Evolutionary conservation across 1,284 basidiomycete genomes (phyloP), one percentile per base, ranked within the genome.

Genomic region (Tilletia walkeri): DNA sequence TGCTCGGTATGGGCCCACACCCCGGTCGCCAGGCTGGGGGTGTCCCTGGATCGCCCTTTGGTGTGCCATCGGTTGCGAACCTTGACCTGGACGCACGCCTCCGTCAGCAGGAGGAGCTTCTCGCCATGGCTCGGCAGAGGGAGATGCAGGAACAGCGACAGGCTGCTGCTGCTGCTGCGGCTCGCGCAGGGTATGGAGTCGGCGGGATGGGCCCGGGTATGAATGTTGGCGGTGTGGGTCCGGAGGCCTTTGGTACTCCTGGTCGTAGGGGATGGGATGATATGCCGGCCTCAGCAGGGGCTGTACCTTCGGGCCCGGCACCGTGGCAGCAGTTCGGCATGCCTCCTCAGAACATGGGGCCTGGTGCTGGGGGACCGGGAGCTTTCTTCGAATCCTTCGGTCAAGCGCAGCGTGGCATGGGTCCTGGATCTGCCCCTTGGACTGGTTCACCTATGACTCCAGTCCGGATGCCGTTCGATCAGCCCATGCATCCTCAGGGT

Each of bases 141-240:
- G 77, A 79, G 65, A 7, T 79, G 66, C 73, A 77, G 41, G 76
- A 79, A 48, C 77, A 78, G 65, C 72, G 73, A 63, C 75, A 75
- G 10, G 73, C 70, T 16, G 69, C 69, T 0, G 69, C 72, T 4
- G 74, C 74, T 18, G 76, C 74, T 10, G 76, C 71, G 36, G 76
- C 73, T 48, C 74, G 59, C 14, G 59, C 59, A 18, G 59, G 59
- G 3, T 63, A 38, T 63, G 59, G 59, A 38, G 56, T 53, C 6
- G 48, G 76, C 30, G 74, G 71, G 16, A 73, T 66, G 0, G 54
- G 24, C 4, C 18, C 67, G 14, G 70, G 70, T 18, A 70, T 76
- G 66, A 66, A 69, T 30, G 68, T 74, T n/a, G 74, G 71, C 48
- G 24, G 47, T n/a, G 34, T 50, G 14, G 74, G 74, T 63, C 69